phyloP scores from a whole-genome alignment of 208 protist species.

The Herpetomonas muscarum region DNA sequence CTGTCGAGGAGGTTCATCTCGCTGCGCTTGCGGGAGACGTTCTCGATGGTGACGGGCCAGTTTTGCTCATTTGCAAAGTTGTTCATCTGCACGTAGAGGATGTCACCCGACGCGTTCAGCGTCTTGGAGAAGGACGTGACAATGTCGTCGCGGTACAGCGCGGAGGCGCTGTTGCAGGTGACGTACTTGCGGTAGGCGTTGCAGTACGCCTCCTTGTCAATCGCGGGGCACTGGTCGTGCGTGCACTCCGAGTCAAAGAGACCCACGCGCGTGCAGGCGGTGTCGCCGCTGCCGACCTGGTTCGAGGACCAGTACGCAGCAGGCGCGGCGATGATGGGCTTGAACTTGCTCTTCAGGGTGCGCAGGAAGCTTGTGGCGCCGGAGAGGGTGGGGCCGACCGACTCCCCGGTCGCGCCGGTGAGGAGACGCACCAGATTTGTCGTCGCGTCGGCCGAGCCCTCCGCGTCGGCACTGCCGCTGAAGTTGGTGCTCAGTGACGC shows the following conservation, averaged over 20 bases:
- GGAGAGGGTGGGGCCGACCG: conserved; percentile 19
- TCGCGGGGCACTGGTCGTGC: conserved; percentile 19
- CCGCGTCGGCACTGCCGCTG: background rate
- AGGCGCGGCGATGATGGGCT: conserved; percentile 40
- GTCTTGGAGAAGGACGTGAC: conserved; percentile 28
- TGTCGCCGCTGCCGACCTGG: conserved; percentile 3
- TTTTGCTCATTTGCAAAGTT: conserved; percentile 5
- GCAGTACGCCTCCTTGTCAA: conserved; percentile 22
- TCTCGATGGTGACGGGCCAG: conserved; percentile 6
- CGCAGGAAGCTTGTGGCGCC: conserved; percentile 37
- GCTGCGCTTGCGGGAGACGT: conserved; percentile 27
- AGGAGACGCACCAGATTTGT: conserved; percentile 48
- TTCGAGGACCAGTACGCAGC: conserved; percentile 36
- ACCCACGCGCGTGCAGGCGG: conserved; percentile 30
- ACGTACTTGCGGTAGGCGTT: conserved; percentile 36
- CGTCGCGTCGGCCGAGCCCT: background rate
- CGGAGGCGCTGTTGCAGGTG: conserved; percentile 39
- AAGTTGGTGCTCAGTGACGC: conserved; percentile 14
- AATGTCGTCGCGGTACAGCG: conserved; percentile 51
- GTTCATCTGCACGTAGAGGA: conserved; percentile 59
- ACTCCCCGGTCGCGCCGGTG: conserved; percentile 28
- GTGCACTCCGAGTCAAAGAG: conserved; percentile 64
- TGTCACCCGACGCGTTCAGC: conserved; percentile 34
- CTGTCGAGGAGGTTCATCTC: conserved; percentile 70
- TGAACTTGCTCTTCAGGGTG: conserved; percentile 31